Conservation (phyloP, 2,329 filamentous ascomycete species). For the Sarocladiaceae sp. region DNA sequence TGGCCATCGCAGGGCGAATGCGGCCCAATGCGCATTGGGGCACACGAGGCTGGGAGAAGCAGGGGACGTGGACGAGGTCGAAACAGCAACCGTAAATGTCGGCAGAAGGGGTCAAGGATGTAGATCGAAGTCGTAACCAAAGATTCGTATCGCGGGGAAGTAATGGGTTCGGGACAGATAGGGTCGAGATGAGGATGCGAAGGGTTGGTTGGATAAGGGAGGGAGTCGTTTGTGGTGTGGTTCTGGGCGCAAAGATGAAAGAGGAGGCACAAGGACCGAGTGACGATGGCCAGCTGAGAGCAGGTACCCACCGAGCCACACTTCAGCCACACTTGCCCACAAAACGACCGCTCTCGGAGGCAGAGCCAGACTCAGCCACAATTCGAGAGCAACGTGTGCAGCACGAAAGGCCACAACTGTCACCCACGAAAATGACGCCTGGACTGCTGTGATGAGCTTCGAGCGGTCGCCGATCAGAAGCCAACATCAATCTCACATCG, state of each 20-base stretch:
- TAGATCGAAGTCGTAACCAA: neutral
- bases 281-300: conserved; percentile 3
- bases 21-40: conserved; percentile 31
- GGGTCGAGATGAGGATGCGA: neutral
- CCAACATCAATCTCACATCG: too few relatives aligned
- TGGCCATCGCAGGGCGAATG: conserved; percentile 37
- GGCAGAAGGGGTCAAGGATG: neutral
- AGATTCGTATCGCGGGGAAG: too few relatives aligned
- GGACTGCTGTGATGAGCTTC: too few relatives aligned
- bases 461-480: too few relatives aligned
- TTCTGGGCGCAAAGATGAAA: conserved; percentile 8
- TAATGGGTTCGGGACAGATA: too few relatives aligned
- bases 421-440: too few relatives aligned
- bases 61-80: neutral
- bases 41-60: neutral
- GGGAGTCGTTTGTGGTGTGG: neutral
- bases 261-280: conserved; percentile 4
- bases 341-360: too few relatives aligned
- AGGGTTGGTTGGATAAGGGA: neutral
- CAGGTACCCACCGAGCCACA: conserved; percentile 2
- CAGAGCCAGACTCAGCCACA: too few relatives aligned
- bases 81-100: neutral
- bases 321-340: conserved; percentile 4
- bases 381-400: too few relatives aligned
- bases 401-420: too few relatives aligned